phyloP scores from a whole-genome alignment of 805 yeast genomes.

The Myxozyma lipomycoides region DNA sequence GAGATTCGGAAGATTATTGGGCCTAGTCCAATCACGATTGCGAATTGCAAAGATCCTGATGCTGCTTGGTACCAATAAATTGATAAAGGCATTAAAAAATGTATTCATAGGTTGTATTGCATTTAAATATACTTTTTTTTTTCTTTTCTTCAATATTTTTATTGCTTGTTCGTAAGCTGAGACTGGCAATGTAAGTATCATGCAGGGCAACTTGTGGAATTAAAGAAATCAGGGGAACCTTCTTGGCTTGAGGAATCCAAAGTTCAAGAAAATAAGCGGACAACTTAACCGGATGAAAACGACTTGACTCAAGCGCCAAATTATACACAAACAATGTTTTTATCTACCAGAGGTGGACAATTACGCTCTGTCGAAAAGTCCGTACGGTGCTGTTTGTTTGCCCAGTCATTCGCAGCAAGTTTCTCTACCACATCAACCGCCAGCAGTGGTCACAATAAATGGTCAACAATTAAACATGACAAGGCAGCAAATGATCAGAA shows the following conservation, averaged over 20 bases:
- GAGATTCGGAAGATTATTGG: constrained; percentile 56
- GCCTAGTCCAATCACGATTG: constrained; percentile 15
- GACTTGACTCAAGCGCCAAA: too few relatives aligned
- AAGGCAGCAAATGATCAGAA: constrained; percentile 89
- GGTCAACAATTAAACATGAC: constrained; percentile 93
- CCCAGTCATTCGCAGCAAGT: background rate
- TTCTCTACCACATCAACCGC: background rate
- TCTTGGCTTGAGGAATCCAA: too few relatives aligned
- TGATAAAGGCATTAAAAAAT: background rate
- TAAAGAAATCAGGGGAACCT: too few relatives aligned
- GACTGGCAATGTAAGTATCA: too few relatives aligned
- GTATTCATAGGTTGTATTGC: background rate
- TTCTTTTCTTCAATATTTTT: background rate
- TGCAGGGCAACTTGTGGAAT: too few relatives aligned
- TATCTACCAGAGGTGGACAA: too few relatives aligned
- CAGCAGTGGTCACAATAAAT: constrained; percentile 81
- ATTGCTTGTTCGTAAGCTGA: too few relatives aligned
- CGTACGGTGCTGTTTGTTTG: too few relatives aligned
- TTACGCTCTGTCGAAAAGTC: too few relatives aligned
- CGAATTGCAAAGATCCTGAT: constrained; percentile 7
- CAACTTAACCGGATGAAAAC: too few relatives aligned
- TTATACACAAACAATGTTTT: too few relatives aligned
- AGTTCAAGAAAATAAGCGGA: too few relatives aligned
- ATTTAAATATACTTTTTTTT: background rate
- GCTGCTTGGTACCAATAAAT: constrained; percentile 11